A percentile compares a stretch with the other conserved stretches of the same genome.
Conservation (phyloP, 2,329 filamentous ascomycete species). For the Alternaria infectoria region DNA sequence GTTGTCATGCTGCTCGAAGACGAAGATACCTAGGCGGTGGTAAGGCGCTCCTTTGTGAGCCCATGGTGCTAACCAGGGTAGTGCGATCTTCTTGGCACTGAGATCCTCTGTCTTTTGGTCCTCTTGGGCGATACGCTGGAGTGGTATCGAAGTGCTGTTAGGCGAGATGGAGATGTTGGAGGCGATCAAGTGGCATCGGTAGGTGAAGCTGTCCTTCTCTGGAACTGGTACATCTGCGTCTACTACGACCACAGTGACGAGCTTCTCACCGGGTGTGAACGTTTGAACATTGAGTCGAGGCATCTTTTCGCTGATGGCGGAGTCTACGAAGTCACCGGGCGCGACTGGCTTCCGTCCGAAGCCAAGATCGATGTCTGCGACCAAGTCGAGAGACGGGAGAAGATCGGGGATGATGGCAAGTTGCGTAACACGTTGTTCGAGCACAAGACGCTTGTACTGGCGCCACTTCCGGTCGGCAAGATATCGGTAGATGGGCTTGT, state of each 20-base stretch:
- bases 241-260: slow-evolving; percentile 83
- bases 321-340: slow-evolving; percentile 81
- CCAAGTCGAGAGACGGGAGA: slow-evolving; percentile 77
- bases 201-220: slow-evolving; percentile 75
- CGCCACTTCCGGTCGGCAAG: slow-evolving; percentile 90
- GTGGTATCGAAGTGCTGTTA: slow-evolving; percentile 47
- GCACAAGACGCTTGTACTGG: slow-evolving; percentile 76
- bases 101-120: slow-evolving; percentile 56
- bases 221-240: slow-evolving; percentile 89
- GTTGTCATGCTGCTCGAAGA: slow-evolving; percentile 78
- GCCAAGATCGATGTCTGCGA: slow-evolving; percentile 79
- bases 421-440: slow-evolving; percentile 84
- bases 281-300: slow-evolving; percentile 82
- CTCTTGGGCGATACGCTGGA: slow-evolving; percentile 41
- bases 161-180: slow-evolving; percentile 72
- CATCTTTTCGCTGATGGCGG: slow-evolving; percentile 72
- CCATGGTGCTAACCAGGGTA: slow-evolving; percentile 84
- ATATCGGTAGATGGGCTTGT: slow-evolving; percentile 92
- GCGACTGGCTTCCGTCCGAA: slow-evolving; percentile 74
- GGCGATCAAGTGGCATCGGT: slow-evolving; percentile 87
- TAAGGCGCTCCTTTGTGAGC: slow-evolving; percentile 90
- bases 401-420: slow-evolving; percentile 90
- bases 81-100: slow-evolving; percentile 64
- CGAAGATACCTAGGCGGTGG: slow-evolving; percentile 82
- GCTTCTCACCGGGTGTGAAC: slow-evolving; percentile 80